Conservation (phyloP, 1,284 basidiomycete genomes). For the Somion occarium region DNA sequence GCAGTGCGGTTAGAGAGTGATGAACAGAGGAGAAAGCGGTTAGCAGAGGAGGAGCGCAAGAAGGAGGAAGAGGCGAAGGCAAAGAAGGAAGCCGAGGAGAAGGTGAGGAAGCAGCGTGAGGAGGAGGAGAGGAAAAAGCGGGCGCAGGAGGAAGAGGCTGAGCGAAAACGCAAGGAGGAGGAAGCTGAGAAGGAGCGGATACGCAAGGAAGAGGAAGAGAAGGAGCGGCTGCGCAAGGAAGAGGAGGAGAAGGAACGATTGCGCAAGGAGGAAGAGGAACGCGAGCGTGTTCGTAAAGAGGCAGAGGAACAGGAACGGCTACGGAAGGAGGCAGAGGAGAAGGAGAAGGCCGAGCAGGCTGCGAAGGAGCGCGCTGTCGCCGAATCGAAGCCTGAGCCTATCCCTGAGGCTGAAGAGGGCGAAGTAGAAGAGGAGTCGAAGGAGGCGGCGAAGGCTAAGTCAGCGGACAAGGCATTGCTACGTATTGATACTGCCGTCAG, state of each 20-base stretch:
- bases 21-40: slow-evolving; percentile 43
- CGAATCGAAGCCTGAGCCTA: slow-evolving; percentile 17
- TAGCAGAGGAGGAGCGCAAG: slow-evolving; percentile 42
- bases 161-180: slow-evolving; percentile 22
- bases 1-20: slow-evolving; percentile 39
- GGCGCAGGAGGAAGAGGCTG: slow-evolving; percentile 25
- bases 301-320: slow-evolving; percentile 33
- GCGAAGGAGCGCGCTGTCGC: slow-evolving; percentile 14
- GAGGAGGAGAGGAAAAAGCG: slow-evolving; percentile 24
- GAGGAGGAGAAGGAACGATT: slow-evolving; percentile 27
- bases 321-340: slow-evolving; percentile 34
- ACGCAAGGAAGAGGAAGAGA: slow-evolving; percentile 27
- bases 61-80: slow-evolving; percentile 30
- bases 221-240: slow-evolving; percentile 24
- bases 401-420: slow-evolving; percentile 32
- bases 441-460: slow-evolving; percentile 21
- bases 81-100: slow-evolving; percentile 25
- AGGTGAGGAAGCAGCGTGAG: slow-evolving; percentile 12
- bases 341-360: slow-evolving; percentile 28
- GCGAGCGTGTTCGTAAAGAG: slow-evolving; percentile 21
- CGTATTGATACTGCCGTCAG: slow-evolving; percentile 55
- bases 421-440: slow-evolving; percentile 25
- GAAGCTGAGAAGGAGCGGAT: slow-evolving; percentile 34
- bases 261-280: slow-evolving; percentile 26
- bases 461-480: slow-evolving; percentile 41